phyloP scores from a whole-genome alignment of 768 basidiomycete genomes.

The Hemileccinum rubropunctum region DNA sequence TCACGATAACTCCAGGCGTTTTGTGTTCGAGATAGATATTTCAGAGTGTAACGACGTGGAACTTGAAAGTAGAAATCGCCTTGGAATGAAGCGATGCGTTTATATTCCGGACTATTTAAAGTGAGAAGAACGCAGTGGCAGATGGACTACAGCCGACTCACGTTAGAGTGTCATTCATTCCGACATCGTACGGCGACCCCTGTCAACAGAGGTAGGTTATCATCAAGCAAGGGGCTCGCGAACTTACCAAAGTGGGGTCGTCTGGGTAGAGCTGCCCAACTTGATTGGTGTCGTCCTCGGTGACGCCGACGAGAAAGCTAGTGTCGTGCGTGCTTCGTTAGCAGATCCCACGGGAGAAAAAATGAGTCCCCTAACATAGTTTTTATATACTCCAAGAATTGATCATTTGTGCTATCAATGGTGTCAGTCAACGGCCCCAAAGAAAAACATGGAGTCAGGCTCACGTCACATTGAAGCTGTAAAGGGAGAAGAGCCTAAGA shows the following conservation, averaged over 20 bases:
- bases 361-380: not conserved
- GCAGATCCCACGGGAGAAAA: not conserved
- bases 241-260: not conserved
- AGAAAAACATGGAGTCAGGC: too few species aligned
- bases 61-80: conserved; percentile 33
- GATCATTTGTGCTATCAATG: not conserved
- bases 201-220: not conserved
- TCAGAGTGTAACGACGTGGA: not conserved
- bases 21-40: not conserved
- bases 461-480: conserved; percentile 18
- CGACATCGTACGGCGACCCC: not conserved
- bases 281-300: not conserved
- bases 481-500: not conserved
- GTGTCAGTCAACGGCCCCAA: not conserved
- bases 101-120: conserved; percentile 36
- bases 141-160: not conserved
- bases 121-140: not conserved
- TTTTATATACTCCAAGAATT: not conserved
- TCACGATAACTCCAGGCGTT: not conserved
- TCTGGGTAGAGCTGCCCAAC: not conserved
- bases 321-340: not conserved
- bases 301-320: not conserved
- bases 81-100: conserved; percentile 30
- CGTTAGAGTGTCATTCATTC: not conserved
- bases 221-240: not conserved